A percentile compares a stretch with the other conserved stretches of the same genome.
phyloP scores from a whole-genome alignment of 257 asterid genomes.

The Solanum dulcamara region DNA sequence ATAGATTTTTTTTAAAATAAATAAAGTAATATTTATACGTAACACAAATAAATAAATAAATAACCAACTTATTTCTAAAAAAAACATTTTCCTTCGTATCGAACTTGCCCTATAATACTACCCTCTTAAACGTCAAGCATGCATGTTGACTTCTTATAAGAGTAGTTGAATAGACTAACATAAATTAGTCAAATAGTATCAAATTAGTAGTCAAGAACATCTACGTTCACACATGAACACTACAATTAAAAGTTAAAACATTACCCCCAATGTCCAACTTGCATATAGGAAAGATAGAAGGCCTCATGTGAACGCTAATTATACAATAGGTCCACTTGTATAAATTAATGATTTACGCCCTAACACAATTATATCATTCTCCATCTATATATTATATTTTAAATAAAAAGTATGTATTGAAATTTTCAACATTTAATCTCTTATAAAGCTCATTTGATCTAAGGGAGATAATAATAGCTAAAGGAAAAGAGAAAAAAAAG shows the following conservation, averaged over 20 bases:
- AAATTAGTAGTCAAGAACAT: background rate
- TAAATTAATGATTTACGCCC: background rate
- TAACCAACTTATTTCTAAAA: too few species aligned
- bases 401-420: background rate
- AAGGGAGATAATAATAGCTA: background rate
- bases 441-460: background rate
- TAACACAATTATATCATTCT: background rate
- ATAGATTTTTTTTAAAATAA: too few species aligned
- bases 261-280: background rate
- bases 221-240: background rate
- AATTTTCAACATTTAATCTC: background rate
- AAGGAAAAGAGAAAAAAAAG: background rate
- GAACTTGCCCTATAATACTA: background rate
- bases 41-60: too few species aligned
- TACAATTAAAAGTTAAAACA: too few species aligned
- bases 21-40: too few species aligned
- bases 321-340: background rate
- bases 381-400: background rate
- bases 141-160: background rate
- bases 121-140: too few species aligned
- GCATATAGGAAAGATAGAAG: background rate
- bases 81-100: too few species aligned
- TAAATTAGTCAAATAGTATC: background rate
- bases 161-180: background rate
- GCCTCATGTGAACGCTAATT: background rate